Base-by-base conservation (phyloP, 768 basidiomycete genomes). In the Terana coerulea region DNA sequence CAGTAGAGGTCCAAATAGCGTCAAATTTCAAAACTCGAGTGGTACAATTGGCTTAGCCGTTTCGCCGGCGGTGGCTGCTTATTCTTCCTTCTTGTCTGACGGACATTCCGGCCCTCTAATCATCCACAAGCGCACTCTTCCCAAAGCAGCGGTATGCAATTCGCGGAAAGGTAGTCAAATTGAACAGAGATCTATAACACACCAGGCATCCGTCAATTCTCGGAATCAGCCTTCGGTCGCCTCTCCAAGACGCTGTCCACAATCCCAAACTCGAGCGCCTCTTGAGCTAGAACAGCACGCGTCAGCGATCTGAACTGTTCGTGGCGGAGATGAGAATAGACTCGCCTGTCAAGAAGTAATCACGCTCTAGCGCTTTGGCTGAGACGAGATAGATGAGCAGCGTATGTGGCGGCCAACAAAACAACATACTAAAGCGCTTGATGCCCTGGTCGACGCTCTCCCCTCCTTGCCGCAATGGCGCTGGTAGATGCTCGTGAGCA, bases 301-400 rank as follows among this genome's bases (percentile, higher is more conserved):
- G 24, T 42, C 47, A 47, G 52, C 41, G 55, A 66, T 67, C 51
- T 43, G 49, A 45, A 34, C 30, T 55, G 5, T 26, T 6, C 14
- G 22, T n/a, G 33, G 6, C n/a, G n/a, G n/a, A n/a, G n/a, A n/a
- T n/a, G 41, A 51, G 5, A 34, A 2, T 26, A 46, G 19, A 51
- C 67, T 57, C 57, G 85, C 88, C 86, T 53, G 93, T 95, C 90
- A 98, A 88, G 69, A 92, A 98, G 69, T 95, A 95, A 69, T 98
- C 94, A 54, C 94, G 79, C 71, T 98, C 94, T 58, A 98, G 72
- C 33, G 94, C 93, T 53, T 74, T 86, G 69, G 91, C 93, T 94
- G 67, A 41, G 42, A 56, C 54, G 33, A 57, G 59, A 48, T 31
- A 47, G 49, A 48, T 39, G 28, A 50, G 26, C 10, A 34, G 17